A percentile compares a stretch with the other conserved stretches of the same genome.
Conservation (phyloP, 1,139 yeast genomes). For the Wickerhamomyces sp. region DNA sequence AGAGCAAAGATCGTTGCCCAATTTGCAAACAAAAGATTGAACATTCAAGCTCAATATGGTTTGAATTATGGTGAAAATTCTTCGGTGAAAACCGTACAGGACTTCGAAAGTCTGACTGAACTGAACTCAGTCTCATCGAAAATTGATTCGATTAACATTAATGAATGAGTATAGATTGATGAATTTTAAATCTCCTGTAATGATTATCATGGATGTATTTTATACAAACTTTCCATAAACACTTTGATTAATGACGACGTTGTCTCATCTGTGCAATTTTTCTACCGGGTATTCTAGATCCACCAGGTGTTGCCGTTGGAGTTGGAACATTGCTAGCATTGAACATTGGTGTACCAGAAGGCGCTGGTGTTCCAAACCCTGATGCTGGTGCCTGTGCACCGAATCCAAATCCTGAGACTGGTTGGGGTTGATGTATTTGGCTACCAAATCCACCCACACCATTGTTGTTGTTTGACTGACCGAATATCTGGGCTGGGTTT, state of each 20-base stretch:
- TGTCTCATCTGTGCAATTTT: conserved; percentile 23
- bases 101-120: conserved; percentile 31
- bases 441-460: conserved; percentile 11
- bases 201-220: background rate
- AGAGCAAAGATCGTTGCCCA: conserved; percentile 58
- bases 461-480: conserved; percentile 6
- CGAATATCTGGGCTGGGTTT: conserved; percentile 11
- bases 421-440: conserved; percentile 1
- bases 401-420: background rate
- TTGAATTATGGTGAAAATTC: conserved; percentile 64
- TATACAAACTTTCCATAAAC: background rate
- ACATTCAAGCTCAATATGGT: conserved; percentile 37
- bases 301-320: conserved; percentile 9
- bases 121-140: conserved; percentile 1
- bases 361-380: background rate
- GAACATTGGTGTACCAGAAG: too few species aligned
- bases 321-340: conserved; percentile 17
- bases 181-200: background rate
- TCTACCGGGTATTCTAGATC: conserved; percentile 19
- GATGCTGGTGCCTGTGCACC: background rate
- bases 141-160: background rate
- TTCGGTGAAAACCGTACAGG: conserved; percentile 49
- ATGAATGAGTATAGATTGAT: background rate
- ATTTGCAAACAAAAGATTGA: conserved; percentile 46
- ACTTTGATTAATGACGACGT: conserved; percentile 21